phyloP scores from a whole-genome alignment of 768 basidiomycete genomes.

The Psilocybe azurescens region DNA sequence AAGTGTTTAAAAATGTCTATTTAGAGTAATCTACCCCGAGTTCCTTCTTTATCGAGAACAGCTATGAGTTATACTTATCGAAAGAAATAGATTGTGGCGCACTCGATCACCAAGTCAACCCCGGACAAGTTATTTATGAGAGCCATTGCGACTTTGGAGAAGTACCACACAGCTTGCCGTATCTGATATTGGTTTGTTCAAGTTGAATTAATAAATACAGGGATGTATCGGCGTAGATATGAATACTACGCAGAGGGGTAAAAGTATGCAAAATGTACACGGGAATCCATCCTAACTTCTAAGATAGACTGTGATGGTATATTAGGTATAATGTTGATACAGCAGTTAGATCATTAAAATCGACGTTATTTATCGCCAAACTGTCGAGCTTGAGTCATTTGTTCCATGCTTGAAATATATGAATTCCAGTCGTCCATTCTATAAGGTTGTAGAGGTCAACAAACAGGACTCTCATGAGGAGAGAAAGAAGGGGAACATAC shows the following conservation, averaged over 20 bases:
- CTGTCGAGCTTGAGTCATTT: slow-evolving; percentile 26
- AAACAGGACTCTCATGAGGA: background rate
- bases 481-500: slow-evolving; percentile 41
- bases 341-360: background rate
- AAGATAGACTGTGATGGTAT: background rate
- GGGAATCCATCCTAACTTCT: background rate
- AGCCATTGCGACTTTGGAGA: no score
- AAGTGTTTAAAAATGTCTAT: no score
- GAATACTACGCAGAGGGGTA: background rate
- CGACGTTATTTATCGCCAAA: background rate
- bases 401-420: slow-evolving; percentile 44
- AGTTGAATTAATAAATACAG: no score
- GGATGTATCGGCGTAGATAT: no score
- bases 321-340: background rate
- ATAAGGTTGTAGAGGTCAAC: background rate
- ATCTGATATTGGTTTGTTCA: no score
- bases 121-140: no score
- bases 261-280: background rate
- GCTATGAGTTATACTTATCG: no score
- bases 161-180: no score
- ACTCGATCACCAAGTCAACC: no score
- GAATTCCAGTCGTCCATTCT: slow-evolving; percentile 50
- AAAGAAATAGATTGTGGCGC: no score
- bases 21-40: no score
- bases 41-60: no score